Evolutionary conservation across 768 basidiomycete genomes (phyloP), one percentile per base, ranked within the genome.

Genomic region (Leccinum rimulosum): DNA sequence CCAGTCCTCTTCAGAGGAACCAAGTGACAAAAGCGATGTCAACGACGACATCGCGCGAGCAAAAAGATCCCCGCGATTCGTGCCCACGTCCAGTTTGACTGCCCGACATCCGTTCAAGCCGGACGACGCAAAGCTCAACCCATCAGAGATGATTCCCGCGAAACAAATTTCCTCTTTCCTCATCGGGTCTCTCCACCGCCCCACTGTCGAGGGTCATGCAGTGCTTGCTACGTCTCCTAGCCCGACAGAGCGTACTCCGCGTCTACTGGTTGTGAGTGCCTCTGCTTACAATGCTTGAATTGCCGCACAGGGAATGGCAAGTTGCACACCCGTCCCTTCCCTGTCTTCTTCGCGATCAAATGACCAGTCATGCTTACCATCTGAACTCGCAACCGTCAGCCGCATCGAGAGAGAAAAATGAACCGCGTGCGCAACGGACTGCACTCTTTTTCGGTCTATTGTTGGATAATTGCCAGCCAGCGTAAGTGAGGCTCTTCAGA

Each of bases 1-100:
- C n/a, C 68, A 70, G 43, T 65, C 66, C 30, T 69, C 62, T 12
- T 66, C 71, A 27, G 71, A 67, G 45, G 71, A 73, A 31, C 68
- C 61, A 3, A 70, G 71, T 54, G 72, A 72, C 50, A 66, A 53
- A 27, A 71, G 70, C 40, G 71, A 74, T 28, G 52, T 48, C 14
- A 45, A 63, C 57, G 71, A 74, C 52, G 57, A 60, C 1, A 28
- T 61, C 35, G 40, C 57, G 2, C 61, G 60, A 14, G 53, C 61
- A 19, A 64, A 59, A 17, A 55, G 27, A 8, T 17, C 60, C 35
- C 27, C 58, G 12, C 71, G 61, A 6, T 25, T 61, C 22, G 19
- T 35, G 15, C 17, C 45, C 10, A 40, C 38, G 3, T 40, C 48
- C 38, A 43, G 25, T 19, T 50, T 64, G 52, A 27, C 50, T 6